Conservation (phyloP, 83 land plant species). For the Isoetes engelmannii region DNA sequence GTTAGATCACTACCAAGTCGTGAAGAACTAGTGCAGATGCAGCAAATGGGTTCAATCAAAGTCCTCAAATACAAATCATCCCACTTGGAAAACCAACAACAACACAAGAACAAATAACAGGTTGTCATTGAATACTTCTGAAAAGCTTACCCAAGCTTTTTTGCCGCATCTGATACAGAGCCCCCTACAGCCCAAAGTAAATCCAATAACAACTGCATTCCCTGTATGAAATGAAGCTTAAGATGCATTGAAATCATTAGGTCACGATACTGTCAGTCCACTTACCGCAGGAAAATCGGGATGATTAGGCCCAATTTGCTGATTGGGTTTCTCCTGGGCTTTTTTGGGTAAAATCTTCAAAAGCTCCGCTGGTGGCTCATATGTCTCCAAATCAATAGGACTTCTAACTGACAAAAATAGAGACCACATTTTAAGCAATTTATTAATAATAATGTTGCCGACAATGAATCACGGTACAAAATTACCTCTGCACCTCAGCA, state of each 20-base stretch:
- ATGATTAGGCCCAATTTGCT: slow-evolving; percentile 30
- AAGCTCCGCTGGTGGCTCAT: slow-evolving; percentile 28
- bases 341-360: slow-evolving; percentile 18
- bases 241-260: background rate
- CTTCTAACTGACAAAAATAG: slow-evolving; percentile 21
- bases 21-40: no score
- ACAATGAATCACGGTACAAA: no score
- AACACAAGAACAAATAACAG: no score
- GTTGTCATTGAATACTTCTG: no score
- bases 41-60: no score
- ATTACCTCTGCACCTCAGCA: no score
- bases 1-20: no score
- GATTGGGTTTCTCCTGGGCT: slow-evolving; percentile 6
- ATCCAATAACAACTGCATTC: slow-evolving; percentile 29
- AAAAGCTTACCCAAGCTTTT: slow-evolving; percentile 20
- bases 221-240: slow-evolving; percentile 18
- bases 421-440: no score
- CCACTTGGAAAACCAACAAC: no score
- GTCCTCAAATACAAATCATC: no score
- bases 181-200: slow-evolving; percentile 22
- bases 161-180: slow-evolving; percentile 29
- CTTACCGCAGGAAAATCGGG: slow-evolving; percentile 18
- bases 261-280: background rate
- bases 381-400: slow-evolving; percentile 27
- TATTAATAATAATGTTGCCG: no score